Percentiles rank a stretch among this genome's conserved stretches.
Conservation (phyloP, 192 early-diverging fungal genomes). For the Helicostylum pulchrum region DNA sequence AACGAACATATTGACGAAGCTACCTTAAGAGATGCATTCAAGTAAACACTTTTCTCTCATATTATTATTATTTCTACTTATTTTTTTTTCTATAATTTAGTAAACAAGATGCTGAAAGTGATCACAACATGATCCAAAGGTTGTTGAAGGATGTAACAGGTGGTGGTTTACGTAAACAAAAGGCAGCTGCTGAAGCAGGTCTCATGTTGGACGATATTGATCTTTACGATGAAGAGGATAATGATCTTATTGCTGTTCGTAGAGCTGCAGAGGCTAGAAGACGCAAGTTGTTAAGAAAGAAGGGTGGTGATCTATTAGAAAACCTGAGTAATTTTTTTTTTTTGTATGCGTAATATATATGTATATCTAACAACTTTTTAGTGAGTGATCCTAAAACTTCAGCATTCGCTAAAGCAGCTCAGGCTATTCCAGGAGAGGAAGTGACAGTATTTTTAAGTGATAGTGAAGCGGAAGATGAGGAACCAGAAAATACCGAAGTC, state of each 20-base stretch:
- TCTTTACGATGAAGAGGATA: slow-evolving; percentile 27
- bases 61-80: not conserved
- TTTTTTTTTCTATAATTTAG: slow-evolving; percentile 5
- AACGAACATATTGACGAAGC: slow-evolving; percentile 27
- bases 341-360: not conserved
- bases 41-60: slow-evolving; percentile 13
- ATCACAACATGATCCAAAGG: slow-evolving; percentile 29
- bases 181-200: slow-evolving; percentile 23
- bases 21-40: slow-evolving; percentile 18
- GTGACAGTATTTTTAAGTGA: slow-evolving; percentile 24
- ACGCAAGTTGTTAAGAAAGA: slow-evolving; percentile 14
- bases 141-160: slow-evolving; percentile 36
- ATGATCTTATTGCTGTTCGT: slow-evolving; percentile 32
- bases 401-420: slow-evolving; percentile 41
- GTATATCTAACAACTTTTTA: not conserved
- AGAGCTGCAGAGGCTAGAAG: slow-evolving; percentile 26
- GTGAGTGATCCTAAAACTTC: slow-evolving; percentile 33
- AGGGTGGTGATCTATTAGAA: slow-evolving; percentile 26
- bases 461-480: slow-evolving; percentile 31
- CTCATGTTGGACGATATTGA: slow-evolving; percentile 31
- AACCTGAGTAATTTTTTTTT: slow-evolving; percentile 18
- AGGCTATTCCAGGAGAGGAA: slow-evolving; percentile 19
- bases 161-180: slow-evolving; percentile 29
- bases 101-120: slow-evolving; percentile 30
- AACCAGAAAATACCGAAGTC: not conserved